These are phyloP conservation scores for Candida mesenterica DNA, from an alignment of 1,139 yeast genomes.

Conservation along the genomic window DNA sequence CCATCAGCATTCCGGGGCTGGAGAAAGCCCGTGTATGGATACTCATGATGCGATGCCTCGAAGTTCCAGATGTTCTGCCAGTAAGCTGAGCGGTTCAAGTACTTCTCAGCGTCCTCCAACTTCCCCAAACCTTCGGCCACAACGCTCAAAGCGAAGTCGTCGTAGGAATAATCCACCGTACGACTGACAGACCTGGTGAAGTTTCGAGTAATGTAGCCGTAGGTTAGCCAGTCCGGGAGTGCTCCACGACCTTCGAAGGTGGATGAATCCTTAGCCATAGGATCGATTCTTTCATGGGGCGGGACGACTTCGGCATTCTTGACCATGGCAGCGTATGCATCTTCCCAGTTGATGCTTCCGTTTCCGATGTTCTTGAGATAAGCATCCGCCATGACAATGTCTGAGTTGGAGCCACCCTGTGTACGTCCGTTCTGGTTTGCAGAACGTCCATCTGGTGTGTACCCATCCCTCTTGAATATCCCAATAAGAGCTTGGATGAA, in stretches of 20 bases:
- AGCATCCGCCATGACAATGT: slow-evolving; percentile 41
- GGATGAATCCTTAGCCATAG: slow-evolving; percentile 30
- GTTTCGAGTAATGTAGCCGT: slow-evolving; percentile 29
- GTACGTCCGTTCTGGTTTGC: slow-evolving; percentile 40
- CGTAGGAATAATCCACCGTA: slow-evolving; percentile 39
- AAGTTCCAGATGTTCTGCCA: slow-evolving; percentile 41
- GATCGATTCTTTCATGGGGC: slow-evolving; percentile 8
- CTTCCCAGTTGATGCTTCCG: slow-evolving; percentile 26
- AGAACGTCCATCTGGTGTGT: slow-evolving; percentile 39
- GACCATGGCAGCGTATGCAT: slow-evolving; percentile 34
- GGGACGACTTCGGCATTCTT: slow-evolving; percentile 37
- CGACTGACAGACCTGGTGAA: slow-evolving; percentile 34
- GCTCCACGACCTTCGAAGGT: slow-evolving; percentile 34
- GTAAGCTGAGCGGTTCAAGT: slow-evolving; percentile 31
- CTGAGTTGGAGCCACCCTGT: slow-evolving; percentile 42
- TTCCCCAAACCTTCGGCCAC: slow-evolving; percentile 15
- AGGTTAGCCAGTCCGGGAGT: slow-evolving; percentile 29
- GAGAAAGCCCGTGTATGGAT: not conserved
- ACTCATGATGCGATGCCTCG: slow-evolving; percentile 19
- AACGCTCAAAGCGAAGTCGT: slow-evolving; percentile 32
- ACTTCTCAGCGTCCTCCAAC: slow-evolving; percentile 23
- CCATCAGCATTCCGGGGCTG: slow-evolving; percentile 10
- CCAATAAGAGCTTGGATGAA: slow-evolving; percentile 29
- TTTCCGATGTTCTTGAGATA: slow-evolving; percentile 24
- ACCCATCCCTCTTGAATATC: slow-evolving; percentile 33